phyloP scores from a whole-genome alignment of 129 eudicot genomes.

The Artemisia argyi region DNA sequence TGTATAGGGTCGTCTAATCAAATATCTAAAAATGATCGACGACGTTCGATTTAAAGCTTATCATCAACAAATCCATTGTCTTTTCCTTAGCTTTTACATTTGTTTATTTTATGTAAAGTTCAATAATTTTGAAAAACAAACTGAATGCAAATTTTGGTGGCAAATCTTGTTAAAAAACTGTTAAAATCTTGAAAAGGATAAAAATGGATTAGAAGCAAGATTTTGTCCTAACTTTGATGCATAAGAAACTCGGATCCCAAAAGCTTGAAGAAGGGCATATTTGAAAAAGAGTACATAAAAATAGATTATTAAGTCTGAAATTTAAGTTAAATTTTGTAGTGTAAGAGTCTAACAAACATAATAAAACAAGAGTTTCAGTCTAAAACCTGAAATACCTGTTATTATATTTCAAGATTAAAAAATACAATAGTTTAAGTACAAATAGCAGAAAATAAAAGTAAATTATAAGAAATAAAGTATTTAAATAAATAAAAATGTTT shows the following conservation, averaged over 20 bases:
- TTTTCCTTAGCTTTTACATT: neutral
- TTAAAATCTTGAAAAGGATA: constrained; percentile 20
- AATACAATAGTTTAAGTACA: neutral
- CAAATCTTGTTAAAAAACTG: neutral
- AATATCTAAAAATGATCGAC: neutral
- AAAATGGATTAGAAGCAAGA: constrained; percentile 28
- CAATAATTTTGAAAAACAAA: neutral
- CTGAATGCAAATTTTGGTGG: neutral
- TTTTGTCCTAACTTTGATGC: constrained; percentile 32
- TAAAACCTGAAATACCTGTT: neutral
- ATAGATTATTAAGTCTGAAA: too few relatives aligned
- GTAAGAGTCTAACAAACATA: neutral
- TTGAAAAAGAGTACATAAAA: constrained; percentile 2
- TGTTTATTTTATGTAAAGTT: neutral
- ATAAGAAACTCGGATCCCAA: constrained; percentile 42
- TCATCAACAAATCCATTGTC: neutral
- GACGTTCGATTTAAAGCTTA: neutral
- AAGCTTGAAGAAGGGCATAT: constrained; percentile 18
- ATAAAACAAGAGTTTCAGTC: neutral
- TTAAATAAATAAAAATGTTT: constrained; percentile 12
- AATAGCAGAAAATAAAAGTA: neutral
- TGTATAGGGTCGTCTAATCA: neutral
- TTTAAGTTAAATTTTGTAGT: too few relatives aligned
- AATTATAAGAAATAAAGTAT: constrained; percentile 6
- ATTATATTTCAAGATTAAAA: neutral